Percentiles rank a stretch among this genome's conserved stretches.
Evolutionary conservation across 2,329 filamentous ascomycete genomes (phyloP).

Genomic region (Alternaria sp.): DNA sequence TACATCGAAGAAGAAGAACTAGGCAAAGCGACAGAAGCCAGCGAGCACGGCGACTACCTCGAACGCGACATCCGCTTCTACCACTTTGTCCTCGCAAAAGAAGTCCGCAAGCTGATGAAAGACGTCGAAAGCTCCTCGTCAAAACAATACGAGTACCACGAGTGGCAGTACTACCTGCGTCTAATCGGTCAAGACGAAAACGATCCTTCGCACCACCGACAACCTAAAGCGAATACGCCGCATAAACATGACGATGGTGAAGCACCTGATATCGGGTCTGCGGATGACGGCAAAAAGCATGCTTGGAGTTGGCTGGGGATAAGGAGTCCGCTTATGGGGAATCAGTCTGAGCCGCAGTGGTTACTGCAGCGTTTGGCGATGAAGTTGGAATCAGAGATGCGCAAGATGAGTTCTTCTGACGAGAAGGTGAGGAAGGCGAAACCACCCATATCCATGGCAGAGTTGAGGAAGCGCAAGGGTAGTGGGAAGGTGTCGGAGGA

Average conservation of each 20-base stretch:
- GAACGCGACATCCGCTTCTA: slow-evolving; percentile 61
- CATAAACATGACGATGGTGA: slow-evolving; percentile 22
- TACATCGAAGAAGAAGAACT: slow-evolving; percentile 54
- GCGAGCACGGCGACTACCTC: slow-evolving; percentile 50
- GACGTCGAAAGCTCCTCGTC: slow-evolving; percentile 50
- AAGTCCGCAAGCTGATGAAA: slow-evolving; percentile 52
- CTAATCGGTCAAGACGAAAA: slow-evolving; percentile 51
- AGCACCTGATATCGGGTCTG: slow-evolving; percentile 40
- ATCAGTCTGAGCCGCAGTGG: slow-evolving; percentile 74
- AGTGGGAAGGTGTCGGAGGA: slow-evolving; percentile 3
- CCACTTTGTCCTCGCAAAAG: slow-evolving; percentile 55
- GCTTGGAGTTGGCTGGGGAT: slow-evolving; percentile 79
- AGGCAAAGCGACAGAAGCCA: slow-evolving; percentile 50
- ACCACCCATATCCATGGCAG: slow-evolving; percentile 46
- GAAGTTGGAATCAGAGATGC: slow-evolving; percentile 57
- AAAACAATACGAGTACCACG: slow-evolving; percentile 48
- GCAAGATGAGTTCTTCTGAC: slow-evolving; percentile 33
- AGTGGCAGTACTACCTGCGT: slow-evolving; percentile 49
- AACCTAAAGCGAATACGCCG: slow-evolving; percentile 26
- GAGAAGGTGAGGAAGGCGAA: slow-evolving; percentile 22
- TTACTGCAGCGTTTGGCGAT: slow-evolving; percentile 69
- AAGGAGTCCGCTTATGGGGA: slow-evolving; percentile 72
- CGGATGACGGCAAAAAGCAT: slow-evolving; percentile 54
- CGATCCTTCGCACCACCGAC: slow-evolving; percentile 46
- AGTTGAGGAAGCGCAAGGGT: slow-evolving; percentile 16